Evolutionary conservation across 2,329 filamentous ascomycete genomes (phyloP), one percentile per base, ranked within the genome.

Genomic region (Corinectria fuckeliana): DNA sequence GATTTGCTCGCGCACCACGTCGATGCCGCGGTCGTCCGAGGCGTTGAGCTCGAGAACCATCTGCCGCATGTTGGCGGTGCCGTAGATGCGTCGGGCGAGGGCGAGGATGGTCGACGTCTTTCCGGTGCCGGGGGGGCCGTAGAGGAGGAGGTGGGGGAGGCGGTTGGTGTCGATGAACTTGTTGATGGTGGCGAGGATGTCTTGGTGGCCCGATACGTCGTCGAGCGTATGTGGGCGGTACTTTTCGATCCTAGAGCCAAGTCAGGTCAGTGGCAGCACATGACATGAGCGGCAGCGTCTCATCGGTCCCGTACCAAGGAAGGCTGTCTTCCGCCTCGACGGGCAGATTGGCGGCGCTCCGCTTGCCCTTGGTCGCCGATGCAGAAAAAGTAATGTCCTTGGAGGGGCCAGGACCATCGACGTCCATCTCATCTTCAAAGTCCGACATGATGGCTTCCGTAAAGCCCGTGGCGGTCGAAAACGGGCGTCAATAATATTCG

Each of bases 11-110:
- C 93, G 87, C 56, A 99, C 95, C 2, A 99, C 95, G 67, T 99
- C 95, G 75, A 99, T 99, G 72, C 95, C 95, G 77, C 95, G 86
- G 76, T 99, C 95, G 74, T 99, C 95, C 48, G 93, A 97, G 38
- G 95, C 95, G 75, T 99, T 99, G 66, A 99, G 86, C 78, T 99
- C 95, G 30, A 99, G 86, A 16, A 99, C 95, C 93, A 99, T 98
- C 77, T 99, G 95, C 16, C 94, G 89, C 88, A 97, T 90, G 76
- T 98, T 97, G 65, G 91, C 90, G 58, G 82, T 79, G 52, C 95
- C 95, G 73, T 99, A 99, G 77, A 99, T 98, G 60, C 91, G 88
- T 52, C 95, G 87, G 30, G 95, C 93, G 39, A 99, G 88, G 0
- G 95, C 95, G 38, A 99, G 87, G 63, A 98, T 91, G 2, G 95